Conservation (phyloP, 1,139 yeast genomes). For the Kodamaea sp. region DNA sequence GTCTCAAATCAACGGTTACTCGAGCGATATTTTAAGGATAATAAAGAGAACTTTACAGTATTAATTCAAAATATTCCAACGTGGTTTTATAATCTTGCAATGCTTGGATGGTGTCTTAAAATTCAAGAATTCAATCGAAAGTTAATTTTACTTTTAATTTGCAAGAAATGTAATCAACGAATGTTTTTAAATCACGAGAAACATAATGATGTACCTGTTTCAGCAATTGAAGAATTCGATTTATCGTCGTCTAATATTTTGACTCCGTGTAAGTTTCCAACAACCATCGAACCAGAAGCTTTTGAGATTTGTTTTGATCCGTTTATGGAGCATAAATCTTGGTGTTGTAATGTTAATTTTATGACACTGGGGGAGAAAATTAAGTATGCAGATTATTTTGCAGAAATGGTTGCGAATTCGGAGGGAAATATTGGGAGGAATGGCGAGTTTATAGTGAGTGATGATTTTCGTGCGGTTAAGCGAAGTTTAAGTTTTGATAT, state of each 20-base stretch:
- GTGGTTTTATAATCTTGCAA: conserved; percentile 34
- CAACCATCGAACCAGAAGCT: conserved; percentile 7
- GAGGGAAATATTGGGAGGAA: conserved; percentile 22
- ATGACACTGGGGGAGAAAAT: conserved; percentile 11
- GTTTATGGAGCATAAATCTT: conserved; percentile 29
- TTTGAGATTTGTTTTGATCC: conserved; percentile 21
- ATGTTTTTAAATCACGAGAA: conserved; percentile 22
- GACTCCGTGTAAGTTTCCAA: conserved; percentile 33
- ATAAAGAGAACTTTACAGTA: conserved; percentile 32
- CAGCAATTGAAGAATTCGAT: conserved; percentile 5
- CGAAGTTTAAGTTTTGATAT: conserved; percentile 27
- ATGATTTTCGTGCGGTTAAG: conserved; percentile 13
- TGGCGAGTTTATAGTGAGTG: conserved; percentile 24
- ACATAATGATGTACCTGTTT: background rate
- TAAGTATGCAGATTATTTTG: conserved; percentile 21
- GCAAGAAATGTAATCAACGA: conserved; percentile 37
- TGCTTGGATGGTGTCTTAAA: conserved; percentile 37
- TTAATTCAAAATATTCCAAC: conserved; percentile 23
- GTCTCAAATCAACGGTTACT: conserved; percentile 33
- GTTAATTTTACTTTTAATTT: conserved; percentile 30
- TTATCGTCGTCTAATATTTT: conserved; percentile 25
- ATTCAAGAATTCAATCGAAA: conserved; percentile 29
- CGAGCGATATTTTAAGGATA: conserved; percentile 25
- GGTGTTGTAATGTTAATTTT: conserved; percentile 29
- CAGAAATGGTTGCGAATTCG: conserved; percentile 20